Base-by-base conservation (phyloP, 805 yeast genomes). In the Candida caryicola region DNA sequence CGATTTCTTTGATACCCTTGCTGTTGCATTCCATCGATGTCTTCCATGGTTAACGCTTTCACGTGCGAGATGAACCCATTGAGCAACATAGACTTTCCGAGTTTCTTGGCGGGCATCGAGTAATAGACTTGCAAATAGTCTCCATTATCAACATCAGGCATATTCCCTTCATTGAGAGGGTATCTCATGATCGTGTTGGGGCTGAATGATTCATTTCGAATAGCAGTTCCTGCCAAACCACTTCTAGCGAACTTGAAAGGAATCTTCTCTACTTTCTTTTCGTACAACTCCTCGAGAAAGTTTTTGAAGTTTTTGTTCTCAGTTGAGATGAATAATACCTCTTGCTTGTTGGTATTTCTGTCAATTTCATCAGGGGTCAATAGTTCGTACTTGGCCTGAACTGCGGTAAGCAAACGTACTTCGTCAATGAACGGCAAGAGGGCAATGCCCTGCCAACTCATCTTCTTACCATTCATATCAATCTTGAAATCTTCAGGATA, bases 361-460 rank as follows among this genome's bases (percentile, higher is more conserved):
- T 73, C 66, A 19, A 46, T 65, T 51, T 90, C 97, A n/a, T 68
- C 79, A 3, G 76, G 85, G 0, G 87, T 74, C 33, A 90, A 66
- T 27, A 66, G 60, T 2, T 72, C 64, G 54, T 90, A 90, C 44
- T 82, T 78, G 1, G 63, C 75, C 37, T 76, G 71, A 2, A 89
- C 95, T 3, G 79, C 81, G 13, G 69, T 64, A 37, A 90, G 59
- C 31, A 90, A 67, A 49, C 95, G 68, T n/a, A 60, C 60, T 51
- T 87, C 95, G 52, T 90, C 96, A 50, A 90, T 91, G 49, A 90
- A 90, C 0, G 98, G 97, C 39, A 90, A 65, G 29, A 90, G 63
- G 1, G 95, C 90, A 52, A 90, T 84, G 37, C 95, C 97, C 57
- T 88, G 95, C 98, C 98, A 90, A 35, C 91, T 73, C 87, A 85